These are phyloP conservation scores for Exutisphaerella laricina DNA, from an alignment of 2,329 filamentous ascomycete genomes.

Conservation along the genomic window DNA sequence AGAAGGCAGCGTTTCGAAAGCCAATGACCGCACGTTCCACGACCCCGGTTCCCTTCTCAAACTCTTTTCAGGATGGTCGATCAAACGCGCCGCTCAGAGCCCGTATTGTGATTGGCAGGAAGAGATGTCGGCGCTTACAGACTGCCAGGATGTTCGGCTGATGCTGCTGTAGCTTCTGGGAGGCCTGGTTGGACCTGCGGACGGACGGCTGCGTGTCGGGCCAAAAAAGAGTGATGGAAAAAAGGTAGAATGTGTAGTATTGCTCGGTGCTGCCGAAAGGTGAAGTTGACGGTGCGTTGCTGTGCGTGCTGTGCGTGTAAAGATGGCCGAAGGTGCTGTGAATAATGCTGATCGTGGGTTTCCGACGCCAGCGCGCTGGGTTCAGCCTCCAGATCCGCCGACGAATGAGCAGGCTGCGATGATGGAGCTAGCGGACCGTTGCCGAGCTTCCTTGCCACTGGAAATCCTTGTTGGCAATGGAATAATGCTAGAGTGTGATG, in stretches of 20 bases:
- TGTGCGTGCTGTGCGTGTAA: too few relatives aligned
- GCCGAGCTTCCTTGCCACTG: constrained; percentile 1
- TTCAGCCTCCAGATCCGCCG: background rate
- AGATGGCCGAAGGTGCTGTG: background rate
- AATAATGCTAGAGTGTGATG: constrained; percentile 9
- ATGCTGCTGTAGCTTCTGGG: constrained; percentile 11
- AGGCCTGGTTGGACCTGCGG: constrained; percentile 10
- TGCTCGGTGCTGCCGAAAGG: constrained; percentile 7
- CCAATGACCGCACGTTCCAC: constrained; percentile 17
- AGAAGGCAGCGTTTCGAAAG: constrained; percentile 11
- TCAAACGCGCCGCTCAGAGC: constrained; percentile 12
- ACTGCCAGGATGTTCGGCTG: constrained; percentile 8
- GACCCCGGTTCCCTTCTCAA: constrained; percentile 10
- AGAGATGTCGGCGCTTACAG: constrained; percentile 16
- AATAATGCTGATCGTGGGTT: constrained; percentile 1
- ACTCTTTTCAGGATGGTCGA: constrained; percentile 3
- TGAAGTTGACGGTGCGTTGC: constrained; percentile 8
- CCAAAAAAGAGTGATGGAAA: background rate
- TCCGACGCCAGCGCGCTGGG: constrained; percentile 1
- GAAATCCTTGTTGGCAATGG: constrained; percentile 5
- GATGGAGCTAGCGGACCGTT: background rate
- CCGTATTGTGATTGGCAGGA: constrained; percentile 15
- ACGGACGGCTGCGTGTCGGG: constrained; percentile 4
- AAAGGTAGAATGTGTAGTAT: too few relatives aligned
- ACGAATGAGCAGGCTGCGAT: background rate